These are phyloP conservation scores for Macrolepiota fuliginosa DNA, from an alignment of 768 basidiomycete species.

Conservation along the genomic window DNA sequence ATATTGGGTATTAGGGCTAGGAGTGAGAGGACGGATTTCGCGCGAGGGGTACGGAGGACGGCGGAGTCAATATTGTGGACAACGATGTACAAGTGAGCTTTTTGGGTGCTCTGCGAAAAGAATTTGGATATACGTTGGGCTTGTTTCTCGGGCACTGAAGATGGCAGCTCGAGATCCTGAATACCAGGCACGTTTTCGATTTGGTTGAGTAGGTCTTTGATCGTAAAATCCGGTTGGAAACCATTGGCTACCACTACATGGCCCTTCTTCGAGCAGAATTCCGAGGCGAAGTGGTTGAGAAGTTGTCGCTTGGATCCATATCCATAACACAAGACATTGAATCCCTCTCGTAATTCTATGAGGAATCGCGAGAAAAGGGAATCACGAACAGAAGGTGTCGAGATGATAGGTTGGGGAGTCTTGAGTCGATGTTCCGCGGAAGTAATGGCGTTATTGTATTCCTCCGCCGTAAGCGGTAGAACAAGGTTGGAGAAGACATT, in stretches of 20 bases:
- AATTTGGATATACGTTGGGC: conserved; percentile 63
- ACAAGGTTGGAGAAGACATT: conserved; percentile 78
- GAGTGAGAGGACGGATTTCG: conserved; percentile 64
- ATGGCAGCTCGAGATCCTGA: conserved; percentile 28
- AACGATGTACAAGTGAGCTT: conserved; percentile 66
- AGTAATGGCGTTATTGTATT: conserved; percentile 45
- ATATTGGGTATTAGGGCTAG: conserved; percentile 74
- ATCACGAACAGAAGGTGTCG: conserved; percentile 29
- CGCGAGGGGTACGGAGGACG: conserved; percentile 59
- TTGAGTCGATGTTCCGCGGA: conserved; percentile 27
- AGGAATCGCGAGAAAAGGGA: conserved; percentile 58
- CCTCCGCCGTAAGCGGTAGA: conserved; percentile 66
- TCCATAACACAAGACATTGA: conserved; percentile 87
- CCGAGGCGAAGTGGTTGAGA: conserved; percentile 72
- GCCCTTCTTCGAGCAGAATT: conserved; percentile 54
- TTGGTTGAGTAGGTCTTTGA: conserved; percentile 66
- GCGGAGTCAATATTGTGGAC: conserved; percentile 89
- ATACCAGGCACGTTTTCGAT: conserved; percentile 53
- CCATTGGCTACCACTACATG: conserved; percentile 80
- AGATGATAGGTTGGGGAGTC: conserved; percentile 31
- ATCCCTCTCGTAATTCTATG: conserved; percentile 76
- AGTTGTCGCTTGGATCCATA: conserved; percentile 81
- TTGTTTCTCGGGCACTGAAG: conserved; percentile 53
- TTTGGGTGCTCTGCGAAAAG: conserved; percentile 37
- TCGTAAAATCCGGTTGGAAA: conserved; percentile 62